Conservation (phyloP, 208 protist genomes). For the Angomonas desouzai region DNA sequence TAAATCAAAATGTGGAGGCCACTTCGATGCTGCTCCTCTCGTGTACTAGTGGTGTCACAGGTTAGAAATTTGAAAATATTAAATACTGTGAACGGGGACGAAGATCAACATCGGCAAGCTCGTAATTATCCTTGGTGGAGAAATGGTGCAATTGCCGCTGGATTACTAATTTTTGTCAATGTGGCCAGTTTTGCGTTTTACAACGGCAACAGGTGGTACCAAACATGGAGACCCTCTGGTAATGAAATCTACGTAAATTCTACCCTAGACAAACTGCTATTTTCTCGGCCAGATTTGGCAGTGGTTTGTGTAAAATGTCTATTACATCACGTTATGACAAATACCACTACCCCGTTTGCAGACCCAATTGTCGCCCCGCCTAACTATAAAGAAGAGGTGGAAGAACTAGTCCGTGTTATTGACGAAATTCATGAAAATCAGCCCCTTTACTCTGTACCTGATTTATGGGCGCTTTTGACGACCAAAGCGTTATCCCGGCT, state of each 20-base stretch:
- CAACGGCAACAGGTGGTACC: slow-evolving; percentile 64
- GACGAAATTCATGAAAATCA: slow-evolving; percentile 55
- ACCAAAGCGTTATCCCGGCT: slow-evolving; percentile 68
- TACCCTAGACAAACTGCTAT: slow-evolving; percentile 64
- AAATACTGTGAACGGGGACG: neutral
- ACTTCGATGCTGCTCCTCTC: neutral
- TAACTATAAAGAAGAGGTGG: slow-evolving; percentile 47
- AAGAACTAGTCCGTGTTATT: slow-evolving; percentile 68
- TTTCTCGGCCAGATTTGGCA: slow-evolving; percentile 72
- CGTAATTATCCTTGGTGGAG: slow-evolving; percentile 86
- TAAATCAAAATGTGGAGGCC: slow-evolving; percentile 5
- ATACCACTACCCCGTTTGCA: slow-evolving; percentile 73
- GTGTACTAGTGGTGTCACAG: neutral
- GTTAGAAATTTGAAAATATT: neutral
- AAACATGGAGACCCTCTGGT: slow-evolving; percentile 59
- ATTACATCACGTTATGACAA: slow-evolving; percentile 67
- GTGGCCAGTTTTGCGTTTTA: slow-evolving; percentile 49
- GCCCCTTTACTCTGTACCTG: slow-evolving; percentile 66
- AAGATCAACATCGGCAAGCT: slow-evolving; percentile 52
- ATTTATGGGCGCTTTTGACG: slow-evolving; percentile 78
- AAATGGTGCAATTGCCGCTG: slow-evolving; percentile 57
- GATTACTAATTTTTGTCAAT: slow-evolving; percentile 72
- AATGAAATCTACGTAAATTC: slow-evolving; percentile 56
- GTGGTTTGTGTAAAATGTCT: slow-evolving; percentile 76
- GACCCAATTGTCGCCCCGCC: slow-evolving; percentile 72